Conservation (phyloP, 78 protist genomes). For the Protostelium mycophagum region DNA sequence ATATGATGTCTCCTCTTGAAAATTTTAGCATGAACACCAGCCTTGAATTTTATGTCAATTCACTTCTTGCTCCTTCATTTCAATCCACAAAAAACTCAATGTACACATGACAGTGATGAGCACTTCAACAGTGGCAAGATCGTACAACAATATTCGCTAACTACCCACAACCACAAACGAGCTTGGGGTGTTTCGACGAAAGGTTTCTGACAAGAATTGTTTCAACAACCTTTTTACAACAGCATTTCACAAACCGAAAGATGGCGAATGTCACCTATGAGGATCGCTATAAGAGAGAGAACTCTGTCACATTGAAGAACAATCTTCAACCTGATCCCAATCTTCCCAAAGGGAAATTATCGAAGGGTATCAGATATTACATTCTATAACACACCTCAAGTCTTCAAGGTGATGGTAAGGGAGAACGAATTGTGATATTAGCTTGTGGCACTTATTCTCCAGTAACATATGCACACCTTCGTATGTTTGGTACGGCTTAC, state of each 20-base stretch:
- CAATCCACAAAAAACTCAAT: too few relatives aligned
- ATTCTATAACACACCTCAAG: background rate
- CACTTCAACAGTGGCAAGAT: too few relatives aligned
- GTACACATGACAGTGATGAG: too few relatives aligned
- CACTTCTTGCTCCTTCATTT: too few relatives aligned
- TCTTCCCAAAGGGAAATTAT: background rate
- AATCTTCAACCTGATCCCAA: background rate
- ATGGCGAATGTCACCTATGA: background rate
- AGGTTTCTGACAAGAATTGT: too few relatives aligned
- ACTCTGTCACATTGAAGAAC: background rate
- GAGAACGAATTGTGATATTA: background rate
- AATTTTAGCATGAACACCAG: too few relatives aligned
- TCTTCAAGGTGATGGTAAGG: background rate
- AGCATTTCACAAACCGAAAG: background rate
- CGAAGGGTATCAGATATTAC: background rate
- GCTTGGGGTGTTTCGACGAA: too few relatives aligned
- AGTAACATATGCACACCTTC: background rate
- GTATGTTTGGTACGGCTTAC: background rate
- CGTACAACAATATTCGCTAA: too few relatives aligned
- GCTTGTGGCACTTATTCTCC: background rate
- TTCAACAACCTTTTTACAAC: background rate
- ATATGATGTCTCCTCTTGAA: too few relatives aligned
- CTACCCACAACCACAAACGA: too few relatives aligned
- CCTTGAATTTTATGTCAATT: too few relatives aligned
- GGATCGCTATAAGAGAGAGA: background rate